phyloP scores from a whole-genome alignment of 805 yeast species.

The Candida gorgasii region DNA sequence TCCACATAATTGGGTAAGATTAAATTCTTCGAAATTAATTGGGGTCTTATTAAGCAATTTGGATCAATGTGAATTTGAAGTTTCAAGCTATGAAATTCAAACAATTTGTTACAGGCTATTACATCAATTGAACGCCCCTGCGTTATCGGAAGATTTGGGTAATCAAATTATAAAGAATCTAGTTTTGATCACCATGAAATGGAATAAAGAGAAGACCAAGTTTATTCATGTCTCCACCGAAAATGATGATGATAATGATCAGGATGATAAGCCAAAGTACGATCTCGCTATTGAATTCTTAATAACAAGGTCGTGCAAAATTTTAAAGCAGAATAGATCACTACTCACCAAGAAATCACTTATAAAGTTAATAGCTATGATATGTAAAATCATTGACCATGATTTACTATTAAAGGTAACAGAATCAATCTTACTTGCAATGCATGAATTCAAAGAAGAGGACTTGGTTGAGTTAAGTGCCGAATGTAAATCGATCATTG shows the following conservation, averaged over 20 bases:
- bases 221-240: constrained; percentile 23
- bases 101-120: constrained; percentile 64
- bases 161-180: constrained; percentile 66
- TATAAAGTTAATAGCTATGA: constrained; percentile 69
- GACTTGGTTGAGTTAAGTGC: constrained; percentile 55
- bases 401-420: constrained; percentile 45
- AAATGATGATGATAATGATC: neutral
- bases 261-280: constrained; percentile 18
- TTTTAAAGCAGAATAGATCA: constrained; percentile 62
- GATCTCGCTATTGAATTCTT: constrained; percentile 58
- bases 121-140: constrained; percentile 83
- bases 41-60: constrained; percentile 50
- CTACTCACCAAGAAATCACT: constrained; percentile 63
- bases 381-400: constrained; percentile 48
- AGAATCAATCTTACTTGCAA: constrained; percentile 53
- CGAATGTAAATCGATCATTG: constrained; percentile 70
- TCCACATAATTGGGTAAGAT: constrained; percentile 92
- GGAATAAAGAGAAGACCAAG: constrained; percentile 51
- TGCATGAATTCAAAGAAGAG: constrained; percentile 51
- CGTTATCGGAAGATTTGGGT: constrained; percentile 62
- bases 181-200: constrained; percentile 56
- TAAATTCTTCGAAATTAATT: constrained; percentile 60
- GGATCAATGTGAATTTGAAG: constrained; percentile 33
- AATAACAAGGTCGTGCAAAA: constrained; percentile 59
- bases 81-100: constrained; percentile 54